These are phyloP conservation scores for Scutellaria galericulata DNA, from an alignment of 257 asterid species.

Conservation along the genomic window DNA sequence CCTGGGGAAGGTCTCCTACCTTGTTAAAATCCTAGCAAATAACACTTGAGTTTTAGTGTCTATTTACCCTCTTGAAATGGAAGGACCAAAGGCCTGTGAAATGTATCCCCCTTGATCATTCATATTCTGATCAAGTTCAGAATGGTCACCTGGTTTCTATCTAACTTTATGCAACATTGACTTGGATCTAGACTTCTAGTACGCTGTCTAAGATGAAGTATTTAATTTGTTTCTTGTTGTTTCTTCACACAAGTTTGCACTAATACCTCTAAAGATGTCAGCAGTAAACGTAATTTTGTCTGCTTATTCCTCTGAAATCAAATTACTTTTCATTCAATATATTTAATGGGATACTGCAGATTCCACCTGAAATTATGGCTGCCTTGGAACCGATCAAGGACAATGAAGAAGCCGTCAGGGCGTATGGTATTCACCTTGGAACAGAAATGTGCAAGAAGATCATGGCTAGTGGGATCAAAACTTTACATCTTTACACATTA, in stretches of 20 bases:
- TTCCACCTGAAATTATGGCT: conserved; percentile 81
- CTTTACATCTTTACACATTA: conserved; percentile 83
- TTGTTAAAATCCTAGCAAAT: neutral
- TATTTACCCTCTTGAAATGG: neutral
- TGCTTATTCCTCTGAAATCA: neutral
- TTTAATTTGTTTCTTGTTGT: neutral
- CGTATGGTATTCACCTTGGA: conserved; percentile 88
- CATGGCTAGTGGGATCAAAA: conserved; percentile 81
- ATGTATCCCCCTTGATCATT: neutral
- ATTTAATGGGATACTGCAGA: conserved; percentile 45
- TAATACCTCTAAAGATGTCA: neutral
- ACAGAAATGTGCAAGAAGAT: conserved; percentile 97
- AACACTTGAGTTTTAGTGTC: too few species aligned
- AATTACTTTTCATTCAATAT: conserved; percentile 12
- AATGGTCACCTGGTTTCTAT: neutral
- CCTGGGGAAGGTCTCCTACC: neutral
- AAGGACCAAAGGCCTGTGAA: neutral
- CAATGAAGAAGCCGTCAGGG: conserved; percentile 97
- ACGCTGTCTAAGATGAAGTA: neutral
- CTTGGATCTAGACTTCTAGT: neutral
- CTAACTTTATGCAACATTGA: neutral
- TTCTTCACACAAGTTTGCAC: neutral
- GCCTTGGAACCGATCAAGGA: conserved; percentile 97
- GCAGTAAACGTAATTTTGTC: neutral
- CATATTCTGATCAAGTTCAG: neutral